phyloP scores from a whole-genome alignment of 2,329 filamentous ascomycete genomes.

The Trichoderma cornu-damae region DNA sequence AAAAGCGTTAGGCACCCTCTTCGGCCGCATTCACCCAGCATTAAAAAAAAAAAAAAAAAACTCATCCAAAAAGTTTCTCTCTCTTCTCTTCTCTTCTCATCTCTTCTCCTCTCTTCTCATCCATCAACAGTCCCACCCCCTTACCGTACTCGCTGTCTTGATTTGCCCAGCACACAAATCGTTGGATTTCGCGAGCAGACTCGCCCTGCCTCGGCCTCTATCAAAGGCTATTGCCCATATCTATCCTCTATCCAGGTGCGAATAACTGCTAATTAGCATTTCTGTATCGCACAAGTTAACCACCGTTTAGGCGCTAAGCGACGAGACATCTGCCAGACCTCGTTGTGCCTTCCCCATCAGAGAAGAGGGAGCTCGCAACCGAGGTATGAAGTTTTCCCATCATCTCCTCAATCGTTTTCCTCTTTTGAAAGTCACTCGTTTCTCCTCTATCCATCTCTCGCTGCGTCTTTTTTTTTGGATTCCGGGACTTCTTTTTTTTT shows the following conservation, averaged over 20 bases:
- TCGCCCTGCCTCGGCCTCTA: background rate
- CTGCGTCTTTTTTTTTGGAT: background rate
- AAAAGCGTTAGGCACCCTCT: background rate
- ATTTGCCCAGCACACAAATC: background rate
- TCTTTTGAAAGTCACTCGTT: background rate
- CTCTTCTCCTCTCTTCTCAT: background rate
- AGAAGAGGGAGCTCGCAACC: background rate
- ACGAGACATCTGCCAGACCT: background rate
- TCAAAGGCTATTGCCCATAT: too few species aligned
- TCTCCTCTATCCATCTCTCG: background rate
- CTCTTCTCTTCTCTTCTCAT: background rate
- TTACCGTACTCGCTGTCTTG: too few species aligned
- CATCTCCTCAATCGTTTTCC: background rate
- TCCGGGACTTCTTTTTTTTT: constrained; percentile 1
- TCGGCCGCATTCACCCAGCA: background rate
- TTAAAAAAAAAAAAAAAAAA: background rate
- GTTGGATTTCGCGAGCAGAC: constrained; percentile 8
- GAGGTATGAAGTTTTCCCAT: background rate
- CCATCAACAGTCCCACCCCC: background rate
- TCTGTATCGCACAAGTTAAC: background rate
- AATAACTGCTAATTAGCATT: background rate
- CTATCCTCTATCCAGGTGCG: too few species aligned
- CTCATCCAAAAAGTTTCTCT: background rate
- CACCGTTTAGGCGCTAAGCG: background rate
- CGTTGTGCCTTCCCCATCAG: background rate